Evolutionary conservation across 139 green algal species (phyloP).

Genomic region (Trebouxia sp.): DNA sequence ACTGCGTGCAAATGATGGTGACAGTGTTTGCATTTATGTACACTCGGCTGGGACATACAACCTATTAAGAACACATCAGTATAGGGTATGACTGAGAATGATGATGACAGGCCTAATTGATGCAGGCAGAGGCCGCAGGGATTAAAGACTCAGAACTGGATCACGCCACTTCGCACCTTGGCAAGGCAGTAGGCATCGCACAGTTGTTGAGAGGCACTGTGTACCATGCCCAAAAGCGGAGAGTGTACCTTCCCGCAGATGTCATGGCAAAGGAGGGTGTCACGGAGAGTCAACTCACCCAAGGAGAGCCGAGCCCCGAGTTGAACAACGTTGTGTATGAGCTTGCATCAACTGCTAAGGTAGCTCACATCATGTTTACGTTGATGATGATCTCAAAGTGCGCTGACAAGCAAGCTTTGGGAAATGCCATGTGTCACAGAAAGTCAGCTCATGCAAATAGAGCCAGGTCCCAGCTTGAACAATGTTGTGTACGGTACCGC

Average conservation of each 20-base stretch:
- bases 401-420: no score
- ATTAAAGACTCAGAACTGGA: constrained; percentile 60
- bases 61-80: neutral
- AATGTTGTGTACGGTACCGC: no score
- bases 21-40: neutral
- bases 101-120: neutral
- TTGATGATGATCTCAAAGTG: no score
- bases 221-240: constrained; percentile 45
- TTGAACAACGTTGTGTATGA: constrained; percentile 60
- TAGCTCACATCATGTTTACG: neutral
- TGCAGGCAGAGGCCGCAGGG: constrained; percentile 44
- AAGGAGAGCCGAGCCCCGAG: constrained; percentile 39
- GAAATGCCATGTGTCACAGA: no score
- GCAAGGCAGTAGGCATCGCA: constrained; percentile 73
- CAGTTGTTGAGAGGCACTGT: constrained; percentile 66
- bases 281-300: constrained; percentile 49
- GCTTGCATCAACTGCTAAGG: constrained; percentile 63
- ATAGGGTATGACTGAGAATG: neutral
- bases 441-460: no score
- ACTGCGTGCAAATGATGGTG: neutral
- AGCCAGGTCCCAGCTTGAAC: no score
- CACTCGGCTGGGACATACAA: neutral
- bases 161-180: constrained; percentile 75
- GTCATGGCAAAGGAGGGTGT: constrained; percentile 36
- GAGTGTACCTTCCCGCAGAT: constrained; percentile 37